Evolutionary conservation across 805 yeast genomes (phyloP).

Genomic region (Ascoidea asiatica): DNA sequence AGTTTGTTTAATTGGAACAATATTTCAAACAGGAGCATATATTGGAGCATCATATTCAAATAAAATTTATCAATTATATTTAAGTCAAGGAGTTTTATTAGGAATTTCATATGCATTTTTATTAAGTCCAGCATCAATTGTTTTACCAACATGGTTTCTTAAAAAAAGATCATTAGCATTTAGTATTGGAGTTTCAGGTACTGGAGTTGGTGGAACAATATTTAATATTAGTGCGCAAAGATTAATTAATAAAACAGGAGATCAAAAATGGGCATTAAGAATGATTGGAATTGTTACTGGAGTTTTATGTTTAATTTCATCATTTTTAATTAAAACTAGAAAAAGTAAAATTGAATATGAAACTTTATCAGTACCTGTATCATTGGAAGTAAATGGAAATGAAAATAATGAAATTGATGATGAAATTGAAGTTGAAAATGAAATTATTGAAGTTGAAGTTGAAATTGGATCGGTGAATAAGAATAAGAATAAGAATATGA

Average conservation of each 20-base stretch:
- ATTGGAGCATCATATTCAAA: slow-evolving; percentile 38
- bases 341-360: slow-evolving; percentile 19
- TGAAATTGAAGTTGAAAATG: slow-evolving; percentile 13
- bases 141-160: slow-evolving; percentile 43
- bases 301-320: slow-evolving; percentile 23
- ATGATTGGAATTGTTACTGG: slow-evolving; percentile 28
- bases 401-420: slow-evolving; percentile 7
- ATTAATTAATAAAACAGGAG: slow-evolving; percentile 25
- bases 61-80: slow-evolving; percentile 33
- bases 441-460: no score
- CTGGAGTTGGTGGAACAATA: slow-evolving; percentile 39
- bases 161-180: slow-evolving; percentile 32
- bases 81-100: slow-evolving; percentile 38
- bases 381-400: slow-evolving; percentile 11
- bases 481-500: no score
- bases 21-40: slow-evolving; percentile 31
- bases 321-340: slow-evolving; percentile 31
- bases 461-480: no score
- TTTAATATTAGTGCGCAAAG: slow-evolving; percentile 27
- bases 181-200: slow-evolving; percentile 35
- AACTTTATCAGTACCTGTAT: slow-evolving; percentile 16
- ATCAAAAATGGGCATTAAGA: slow-evolving; percentile 34
- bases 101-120: slow-evolving; percentile 37
- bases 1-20: slow-evolving; percentile 21
- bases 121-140: slow-evolving; percentile 36